phyloP scores from a whole-genome alignment of 1,139 yeast species.

The Entelexis paramagnoliae region DNA sequence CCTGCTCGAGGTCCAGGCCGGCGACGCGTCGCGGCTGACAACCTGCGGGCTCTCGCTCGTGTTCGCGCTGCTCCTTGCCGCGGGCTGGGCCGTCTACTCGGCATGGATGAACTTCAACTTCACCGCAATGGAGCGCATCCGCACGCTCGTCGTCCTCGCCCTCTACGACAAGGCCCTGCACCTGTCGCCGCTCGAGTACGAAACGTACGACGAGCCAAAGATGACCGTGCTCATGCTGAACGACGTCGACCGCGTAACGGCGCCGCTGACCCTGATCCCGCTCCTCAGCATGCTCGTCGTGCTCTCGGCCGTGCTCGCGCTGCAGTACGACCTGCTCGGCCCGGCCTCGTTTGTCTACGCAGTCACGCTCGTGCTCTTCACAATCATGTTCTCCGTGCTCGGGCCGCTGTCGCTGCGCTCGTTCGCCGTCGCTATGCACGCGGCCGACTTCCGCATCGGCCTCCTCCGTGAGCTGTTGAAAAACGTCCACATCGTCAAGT shows the following conservation, averaged over 20 bases:
- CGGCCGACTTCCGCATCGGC: slow-evolving; percentile 49
- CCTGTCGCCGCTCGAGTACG: background rate
- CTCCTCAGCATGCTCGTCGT: background rate
- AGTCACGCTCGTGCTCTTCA: background rate
- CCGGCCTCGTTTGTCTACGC: background rate
- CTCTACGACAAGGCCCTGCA: slow-evolving; percentile 11
- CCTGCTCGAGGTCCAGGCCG: background rate
- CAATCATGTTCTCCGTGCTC: background rate
- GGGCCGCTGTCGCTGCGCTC: background rate
- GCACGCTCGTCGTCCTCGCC: slow-evolving; percentile 2
- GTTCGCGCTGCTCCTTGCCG: background rate
- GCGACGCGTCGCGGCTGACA: background rate
- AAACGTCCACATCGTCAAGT: slow-evolving; percentile 57
- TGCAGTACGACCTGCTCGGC: slow-evolving; percentile 5
- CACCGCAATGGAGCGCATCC: background rate
- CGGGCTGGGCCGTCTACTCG: background rate
- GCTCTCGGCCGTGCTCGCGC: background rate
- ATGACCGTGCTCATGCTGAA: slow-evolving; percentile 8
- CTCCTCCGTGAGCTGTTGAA: slow-evolving; percentile 53
- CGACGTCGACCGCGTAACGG: slow-evolving; percentile 7
- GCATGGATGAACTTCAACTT: background rate
- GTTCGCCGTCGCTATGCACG: background rate
- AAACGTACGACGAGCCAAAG: background rate
- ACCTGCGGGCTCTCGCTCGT: background rate
- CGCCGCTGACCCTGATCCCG: background rate